Evolutionary conservation across 1,284 basidiomycete species (phyloP), one percentile per base, ranked within the genome.

Genomic region (Sphagnurus paluster): DNA sequence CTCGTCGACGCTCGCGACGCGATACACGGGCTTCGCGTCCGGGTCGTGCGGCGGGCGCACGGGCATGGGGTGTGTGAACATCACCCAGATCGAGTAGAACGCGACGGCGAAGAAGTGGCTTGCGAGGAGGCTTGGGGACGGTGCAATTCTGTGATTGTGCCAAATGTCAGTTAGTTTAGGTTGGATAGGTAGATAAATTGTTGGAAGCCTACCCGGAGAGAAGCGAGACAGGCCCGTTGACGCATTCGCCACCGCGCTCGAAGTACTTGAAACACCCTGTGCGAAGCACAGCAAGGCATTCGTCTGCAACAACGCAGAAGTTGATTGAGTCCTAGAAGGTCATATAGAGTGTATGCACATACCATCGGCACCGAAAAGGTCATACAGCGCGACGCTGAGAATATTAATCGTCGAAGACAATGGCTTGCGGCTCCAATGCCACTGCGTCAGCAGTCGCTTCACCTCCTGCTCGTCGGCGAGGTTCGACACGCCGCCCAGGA

Each of bases 191-290:
- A 24, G 13, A 35, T 13, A 14, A 25, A 30, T 10, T 30, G 19
- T 23, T 4, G 14, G 24, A 37, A n/a, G 58, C 82, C 51, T 61
- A 92, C 90, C 82, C 92, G 16, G 90, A 86, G 14, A 94, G 80
- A 13, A 95, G 76, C 3, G 84, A 87, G 10, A 98, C 93, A 1
- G 97, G 97, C 1, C 90, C 96, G 24, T 81, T 77, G 43, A 98
- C 68, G 59, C 93, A 93, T 58, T 93, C 84, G 0, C 96, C 97
- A 17, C 96, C 96, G 5, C 81, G 77, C 64, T 98, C 92, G 62
- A 99, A 98, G 71, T 99, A 99, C 63, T 92, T 92, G 80, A 99
- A 98, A 69, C 97, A 99, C 0, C 96, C 96, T 28, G 83, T 85
- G 50, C 92, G 79, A 10, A 99, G 82, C 0, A 96, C 84, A n/a